Base-by-base conservation (phyloP, 2,329 filamentous ascomycete species). In the Dichotomopilus funicola region DNA sequence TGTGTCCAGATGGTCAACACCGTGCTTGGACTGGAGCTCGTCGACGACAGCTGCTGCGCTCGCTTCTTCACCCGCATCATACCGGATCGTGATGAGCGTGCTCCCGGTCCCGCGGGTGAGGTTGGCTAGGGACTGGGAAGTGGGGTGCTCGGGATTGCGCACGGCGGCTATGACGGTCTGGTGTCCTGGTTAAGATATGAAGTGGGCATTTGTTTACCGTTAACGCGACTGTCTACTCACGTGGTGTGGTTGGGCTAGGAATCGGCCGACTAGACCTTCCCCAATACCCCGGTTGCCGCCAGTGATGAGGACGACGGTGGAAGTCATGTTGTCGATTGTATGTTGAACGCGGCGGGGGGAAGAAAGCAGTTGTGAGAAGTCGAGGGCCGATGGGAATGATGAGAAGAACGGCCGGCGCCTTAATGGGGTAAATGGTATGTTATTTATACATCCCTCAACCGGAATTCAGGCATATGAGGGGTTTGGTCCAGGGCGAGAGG, bases 1-100 rank as follows among this genome's bases (percentile, higher is more conserved):
- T 6, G 78, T 64, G 45, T 81, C 78, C n/a, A 82, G 64, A 13
- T 70, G 64, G 11, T 61, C 59, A 59, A 78, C 54, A 10, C 66
- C 62, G 19, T 27, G 19, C 4, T 1, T 71, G 57, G 9, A 66
- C 68, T 2, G 52, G 57, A 13, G 8, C 42, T 44, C 13, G 5
- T 44, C 11, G 1, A 31, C 6, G 7, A 27, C 42, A 31, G 19
- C 19, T 27, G 31, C 19, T 8, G 42, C 13, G 31, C 13, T 27
- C 11, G 7, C 36, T 8, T 45, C 11, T 6, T 64, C 65, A 2
- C 71, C 63, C 34, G 70, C 67, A 45, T 77, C 73, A 53, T 76
- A 66, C 53, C 72, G 68, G 13, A 73, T 62, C 3, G 72, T 45
- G 2, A 72, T 62, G 2, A 75, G 56, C 6, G 53, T 62, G 37